These are phyloP conservation scores for Triticum monococcum DNA, from an alignment of 176 grass and related monocot genomes.

Conservation along the genomic window DNA sequence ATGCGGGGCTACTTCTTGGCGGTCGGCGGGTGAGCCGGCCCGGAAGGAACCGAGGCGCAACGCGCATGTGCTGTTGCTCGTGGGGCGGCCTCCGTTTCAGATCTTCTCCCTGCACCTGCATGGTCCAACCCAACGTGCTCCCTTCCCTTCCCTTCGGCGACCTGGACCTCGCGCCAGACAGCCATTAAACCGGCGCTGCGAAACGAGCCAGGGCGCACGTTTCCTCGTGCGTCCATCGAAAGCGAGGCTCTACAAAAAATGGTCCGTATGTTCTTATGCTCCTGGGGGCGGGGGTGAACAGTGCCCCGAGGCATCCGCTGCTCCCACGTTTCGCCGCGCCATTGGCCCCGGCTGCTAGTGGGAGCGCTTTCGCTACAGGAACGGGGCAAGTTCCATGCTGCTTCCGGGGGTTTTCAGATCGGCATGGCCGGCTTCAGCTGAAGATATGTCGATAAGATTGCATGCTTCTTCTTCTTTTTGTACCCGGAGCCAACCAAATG, in stretches of 20 bases:
- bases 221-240: neutral
- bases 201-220: constrained; percentile 5
- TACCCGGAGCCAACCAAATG: neutral
- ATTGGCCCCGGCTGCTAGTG: neutral
- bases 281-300: neutral
- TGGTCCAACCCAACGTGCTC: constrained; percentile 22
- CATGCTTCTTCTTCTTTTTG: neutral
- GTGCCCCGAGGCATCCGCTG: neutral
- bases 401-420: neutral
- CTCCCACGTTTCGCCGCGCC: neutral
- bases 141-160: neutral
- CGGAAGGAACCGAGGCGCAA: constrained; percentile 27
- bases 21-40: neutral
- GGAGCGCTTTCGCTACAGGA: neutral
- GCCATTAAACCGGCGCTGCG: neutral
- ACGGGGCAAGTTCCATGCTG: neutral
- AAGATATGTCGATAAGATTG: neutral
- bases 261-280: neutral
- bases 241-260: neutral
- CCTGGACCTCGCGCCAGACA: constrained; percentile 1
- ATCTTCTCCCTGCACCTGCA: neutral
- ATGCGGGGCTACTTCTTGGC: neutral
- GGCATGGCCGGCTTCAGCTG: neutral
- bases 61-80: constrained; percentile 29
- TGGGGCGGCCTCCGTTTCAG: constrained; percentile 8